Base-by-base conservation (phyloP, 768 basidiomycete species). In the Mycena leptocephala region DNA sequence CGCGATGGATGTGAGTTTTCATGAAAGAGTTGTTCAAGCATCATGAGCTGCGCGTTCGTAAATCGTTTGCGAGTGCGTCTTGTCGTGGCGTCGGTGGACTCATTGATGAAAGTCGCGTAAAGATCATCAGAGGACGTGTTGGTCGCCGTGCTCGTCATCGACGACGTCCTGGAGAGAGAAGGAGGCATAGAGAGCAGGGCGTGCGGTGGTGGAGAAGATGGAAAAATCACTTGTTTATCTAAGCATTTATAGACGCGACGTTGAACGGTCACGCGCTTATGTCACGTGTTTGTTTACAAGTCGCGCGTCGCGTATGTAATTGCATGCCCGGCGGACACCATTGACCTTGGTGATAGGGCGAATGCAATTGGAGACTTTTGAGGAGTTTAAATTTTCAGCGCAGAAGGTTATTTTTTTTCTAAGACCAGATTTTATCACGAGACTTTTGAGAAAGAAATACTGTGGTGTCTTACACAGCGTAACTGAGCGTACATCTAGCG, bases 11-110 rank as follows among this genome's bases (percentile, higher is more conserved):
- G 94, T 0, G 93, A 93, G 71, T 90, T 91, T 75, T 90, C 88
- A 84, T 93, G 93, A 81, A 92, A 95, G 55, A 95, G 89, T 76
- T 93, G 89, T 83, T 95, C 94, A 71, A 95, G 90, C 87, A 94
- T 89, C 77, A 90, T 90, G 80, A 95, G 90, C 84, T 95, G 94
- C 20, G 85, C 86, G 76, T 89, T 92, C 59, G 89, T 92, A 83
- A 95, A 95, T 2, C 94, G 89, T 82, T 93, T 94, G 46, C 94
- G 91, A 3, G 94, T 94, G 66, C 94, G 89, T 37, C 92, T 88
- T 8, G 86, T 85, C 67, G 84, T 79, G 68, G 82, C 83, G 77
- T 83, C 84, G 67, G 82, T 75, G 51, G 79, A 84, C 63, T 84
- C 80, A 59, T 79, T 79, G 68, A 81, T 84, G 59, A 78, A 78